Conservation (phyloP, 148 eudicot species). For the Arbutus unedo region DNA sequence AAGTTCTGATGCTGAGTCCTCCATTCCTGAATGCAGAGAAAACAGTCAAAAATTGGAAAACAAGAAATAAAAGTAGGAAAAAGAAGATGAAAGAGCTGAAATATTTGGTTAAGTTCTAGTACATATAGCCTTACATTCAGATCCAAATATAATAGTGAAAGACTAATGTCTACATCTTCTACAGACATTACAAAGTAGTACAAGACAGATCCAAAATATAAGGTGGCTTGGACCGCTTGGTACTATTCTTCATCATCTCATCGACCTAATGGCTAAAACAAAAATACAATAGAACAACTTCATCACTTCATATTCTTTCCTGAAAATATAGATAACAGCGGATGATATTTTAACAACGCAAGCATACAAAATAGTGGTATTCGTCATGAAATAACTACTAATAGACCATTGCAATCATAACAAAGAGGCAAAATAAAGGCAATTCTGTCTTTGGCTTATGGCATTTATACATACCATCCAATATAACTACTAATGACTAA, state of each 20-base stretch:
- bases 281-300: neutral
- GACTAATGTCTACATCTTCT: neutral
- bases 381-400: neutral
- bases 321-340: neutral
- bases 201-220: neutral
- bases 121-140: neutral
- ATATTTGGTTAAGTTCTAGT: neutral
- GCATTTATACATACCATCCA: neutral
- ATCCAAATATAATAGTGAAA: neutral
- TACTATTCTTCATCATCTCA: neutral
- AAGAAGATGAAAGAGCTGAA: neutral
- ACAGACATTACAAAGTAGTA: neutral
- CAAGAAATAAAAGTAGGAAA: neutral
- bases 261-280: too few species aligned
- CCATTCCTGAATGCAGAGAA: constrained; percentile 27
- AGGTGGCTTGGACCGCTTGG: neutral
- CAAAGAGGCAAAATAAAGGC: neutral
- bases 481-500: neutral
- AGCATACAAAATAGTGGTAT: neutral
- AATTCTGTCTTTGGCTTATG: neutral
- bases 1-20: constrained; percentile 30
- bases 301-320: neutral
- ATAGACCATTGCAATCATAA: neutral
- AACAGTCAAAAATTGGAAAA: neutral
- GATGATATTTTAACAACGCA: neutral